A percentile compares a stretch with the other conserved stretches of the same genome.
Conservation (phyloP, 148 eudicot species). For the Diospyros kaki region DNA sequence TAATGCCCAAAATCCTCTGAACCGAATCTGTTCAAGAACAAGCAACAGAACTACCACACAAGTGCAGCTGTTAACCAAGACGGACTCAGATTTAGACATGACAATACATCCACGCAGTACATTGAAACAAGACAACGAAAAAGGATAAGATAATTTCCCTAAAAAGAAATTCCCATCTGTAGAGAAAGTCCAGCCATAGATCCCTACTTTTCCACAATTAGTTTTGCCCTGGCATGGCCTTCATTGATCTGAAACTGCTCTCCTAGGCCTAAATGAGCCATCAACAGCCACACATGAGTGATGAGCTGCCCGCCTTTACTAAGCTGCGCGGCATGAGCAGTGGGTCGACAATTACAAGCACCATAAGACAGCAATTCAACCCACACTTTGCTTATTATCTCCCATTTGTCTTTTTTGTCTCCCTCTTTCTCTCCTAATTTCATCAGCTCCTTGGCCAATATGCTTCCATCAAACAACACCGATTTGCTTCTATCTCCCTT, state of each 20-base stretch:
- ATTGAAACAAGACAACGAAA: too few relatives aligned
- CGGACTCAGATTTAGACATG: too few relatives aligned
- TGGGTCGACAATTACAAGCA: not conserved
- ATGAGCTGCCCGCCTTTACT: slow-evolving; percentile 6
- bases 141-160: too few relatives aligned
- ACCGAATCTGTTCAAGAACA: too few relatives aligned
- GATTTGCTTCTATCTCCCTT: slow-evolving; percentile 9
- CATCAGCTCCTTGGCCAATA: slow-evolving; percentile 1
- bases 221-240: not conserved
- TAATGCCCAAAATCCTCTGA: too few relatives aligned
- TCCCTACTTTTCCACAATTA: not conserved
- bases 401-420: not conserved
- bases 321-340: not conserved
- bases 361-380: slow-evolving; percentile 10
- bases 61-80: too few relatives aligned
- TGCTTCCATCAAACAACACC: slow-evolving; percentile 1
- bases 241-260: not conserved
- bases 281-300: slow-evolving; percentile 7
- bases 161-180: too few relatives aligned
- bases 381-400: slow-evolving; percentile 4
- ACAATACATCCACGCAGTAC: too few relatives aligned
- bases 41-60: too few relatives aligned
- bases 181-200: not conserved
- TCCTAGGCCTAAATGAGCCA: slow-evolving; percentile 10
- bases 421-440: not conserved